Evolutionary conservation across 2,329 filamentous ascomycete genomes (phyloP).

Genomic region (Trichoderma sp.): DNA sequence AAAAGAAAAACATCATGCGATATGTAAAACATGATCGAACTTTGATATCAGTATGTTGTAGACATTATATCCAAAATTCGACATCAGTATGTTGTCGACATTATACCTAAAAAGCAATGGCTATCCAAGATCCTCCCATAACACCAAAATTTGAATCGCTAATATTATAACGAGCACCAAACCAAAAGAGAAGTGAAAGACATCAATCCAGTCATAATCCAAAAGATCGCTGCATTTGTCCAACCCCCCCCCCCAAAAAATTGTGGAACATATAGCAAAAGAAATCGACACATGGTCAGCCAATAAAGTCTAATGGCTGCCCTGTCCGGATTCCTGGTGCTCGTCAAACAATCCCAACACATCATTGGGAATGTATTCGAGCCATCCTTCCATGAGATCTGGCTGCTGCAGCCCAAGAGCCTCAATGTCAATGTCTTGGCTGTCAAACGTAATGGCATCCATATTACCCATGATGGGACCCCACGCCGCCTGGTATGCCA

Average conservation of each 20-base stretch:
- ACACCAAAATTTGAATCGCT: conserved; percentile 3
- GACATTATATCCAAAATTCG: background rate
- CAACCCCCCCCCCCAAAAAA: too few species aligned
- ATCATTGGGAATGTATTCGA: conserved; percentile 69
- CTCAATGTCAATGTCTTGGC: conserved; percentile 73
- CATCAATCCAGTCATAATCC: background rate
- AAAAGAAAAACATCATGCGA: background rate
- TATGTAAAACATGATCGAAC: background rate
- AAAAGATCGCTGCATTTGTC: background rate
- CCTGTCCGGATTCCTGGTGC: conserved; percentile 30
- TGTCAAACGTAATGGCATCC: conserved; percentile 66
- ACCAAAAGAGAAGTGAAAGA: background rate
- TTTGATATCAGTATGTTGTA: background rate
- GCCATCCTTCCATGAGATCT: conserved; percentile 67
- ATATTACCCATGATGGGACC: conserved; percentile 34
- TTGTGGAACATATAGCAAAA: background rate
- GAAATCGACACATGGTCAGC: background rate
- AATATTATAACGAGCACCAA: background rate
- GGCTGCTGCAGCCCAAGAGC: conserved; percentile 54
- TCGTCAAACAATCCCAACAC: conserved; percentile 55
- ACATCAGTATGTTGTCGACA: background rate
- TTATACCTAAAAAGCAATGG: background rate
- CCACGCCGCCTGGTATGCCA: conserved; percentile 33
- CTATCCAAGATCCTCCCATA: background rate
- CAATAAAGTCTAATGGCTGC: background rate